Evolutionary conservation across 441 rosid genomes (phyloP), one percentile per base, ranked within the genome.

Genomic region (Erodium chrysanthum): DNA sequence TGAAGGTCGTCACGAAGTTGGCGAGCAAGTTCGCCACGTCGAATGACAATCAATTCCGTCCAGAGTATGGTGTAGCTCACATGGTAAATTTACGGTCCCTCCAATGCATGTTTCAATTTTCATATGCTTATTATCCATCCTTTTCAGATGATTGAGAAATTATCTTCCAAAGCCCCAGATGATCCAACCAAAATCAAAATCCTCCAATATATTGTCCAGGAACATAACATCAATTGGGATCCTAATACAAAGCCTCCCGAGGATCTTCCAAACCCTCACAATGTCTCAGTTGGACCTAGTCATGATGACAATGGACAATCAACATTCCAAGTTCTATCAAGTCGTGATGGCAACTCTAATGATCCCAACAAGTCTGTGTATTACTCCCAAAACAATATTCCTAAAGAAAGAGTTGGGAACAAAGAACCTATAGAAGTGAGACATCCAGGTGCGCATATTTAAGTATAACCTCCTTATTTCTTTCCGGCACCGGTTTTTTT

Each of bases 1-100:
- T n/a, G n/a, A n/a, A n/a, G n/a, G n/a, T n/a, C n/a, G n/a, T n/a
- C n/a, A n/a, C n/a, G n/a, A n/a, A n/a, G n/a, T n/a, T n/a, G n/a
- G n/a, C n/a, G n/a, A n/a, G n/a, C n/a, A n/a, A n/a, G n/a, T n/a
- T n/a, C n/a, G n/a, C n/a, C n/a, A n/a, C n/a, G n/a, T n/a, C n/a
- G n/a, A n/a, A n/a, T n/a, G n/a, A n/a, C n/a, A n/a, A n/a, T n/a
- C n/a, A 29, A 6, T 48, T 92, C 63, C 96, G 90, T 68, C 96
- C 96, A 6, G 86, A 87, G 71, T 84, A 96, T 87, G 98, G 98
- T 64, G 96, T 90, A n/a, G 79, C 88, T 81, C 94, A 87, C 56
- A 70, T 87, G 84, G 98, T 92, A 79, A 82, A 92, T 77, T 35
- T 1, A 0, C 75, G 17, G 29, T 10, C 33, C 7, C 17, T 2